Conservation (phyloP, 352 stramenopile genomes). For the Thraustotheca clavata region DNA sequence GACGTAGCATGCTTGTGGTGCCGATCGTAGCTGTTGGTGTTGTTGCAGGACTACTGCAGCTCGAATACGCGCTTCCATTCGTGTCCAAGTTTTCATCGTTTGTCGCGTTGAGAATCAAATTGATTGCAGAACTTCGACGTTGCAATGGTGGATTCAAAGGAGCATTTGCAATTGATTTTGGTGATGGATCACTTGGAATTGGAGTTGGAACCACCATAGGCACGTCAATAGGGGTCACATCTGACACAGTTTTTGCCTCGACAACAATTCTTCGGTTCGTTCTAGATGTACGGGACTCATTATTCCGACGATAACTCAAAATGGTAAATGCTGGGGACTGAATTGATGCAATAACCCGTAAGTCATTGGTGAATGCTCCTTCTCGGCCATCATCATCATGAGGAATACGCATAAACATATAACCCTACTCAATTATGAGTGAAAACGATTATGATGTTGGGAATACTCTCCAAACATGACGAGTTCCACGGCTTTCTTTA, state of each 20-base stretch:
- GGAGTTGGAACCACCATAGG: background rate
- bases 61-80: background rate
- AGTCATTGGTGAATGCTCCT: background rate
- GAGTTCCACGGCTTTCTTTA: constrained; percentile 1
- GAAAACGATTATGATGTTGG: background rate
- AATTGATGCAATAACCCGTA: background rate
- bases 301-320: constrained; percentile 2
- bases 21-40: background rate
- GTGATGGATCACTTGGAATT: background rate
- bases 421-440: background rate
- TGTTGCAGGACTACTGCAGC: background rate
- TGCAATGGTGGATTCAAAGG: background rate
- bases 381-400: too few species aligned
- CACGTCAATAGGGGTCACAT: constrained; percentile 2
- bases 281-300: background rate
- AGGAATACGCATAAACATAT: constrained; percentile 5
- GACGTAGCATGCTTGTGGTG: background rate
- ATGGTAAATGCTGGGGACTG: constrained; percentile 3
- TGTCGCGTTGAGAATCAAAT: background rate
- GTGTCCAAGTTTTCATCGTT: background rate
- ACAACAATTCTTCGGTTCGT: constrained; percentile 1
- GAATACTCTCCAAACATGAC: constrained; percentile 5
- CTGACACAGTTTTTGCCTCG: background rate
- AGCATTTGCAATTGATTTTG: background rate
- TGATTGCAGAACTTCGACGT: background rate